These are phyloP conservation scores for Melampsora medusae DNA, from an alignment of 1,284 basidiomycete genomes.

Conservation along the genomic window DNA sequence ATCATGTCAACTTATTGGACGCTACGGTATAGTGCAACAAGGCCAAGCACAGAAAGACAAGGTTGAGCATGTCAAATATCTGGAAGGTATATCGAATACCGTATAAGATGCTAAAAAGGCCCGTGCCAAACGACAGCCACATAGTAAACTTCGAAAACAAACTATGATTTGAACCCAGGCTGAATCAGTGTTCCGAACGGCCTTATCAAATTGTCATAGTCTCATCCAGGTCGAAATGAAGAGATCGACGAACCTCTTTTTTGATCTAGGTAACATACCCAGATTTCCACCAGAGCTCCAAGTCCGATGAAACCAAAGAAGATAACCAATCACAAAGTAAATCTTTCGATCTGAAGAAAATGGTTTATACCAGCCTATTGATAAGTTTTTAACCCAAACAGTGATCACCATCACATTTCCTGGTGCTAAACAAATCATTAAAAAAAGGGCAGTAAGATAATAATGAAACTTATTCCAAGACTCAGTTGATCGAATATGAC, in stretches of 20 bases:
- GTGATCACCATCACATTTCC: constrained; percentile 73
- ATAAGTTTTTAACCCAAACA: constrained; percentile 79
- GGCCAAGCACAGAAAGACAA: constrained; percentile 1
- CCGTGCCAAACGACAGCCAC: constrained; percentile 19
- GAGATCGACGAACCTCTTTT: not conserved
- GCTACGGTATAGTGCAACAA: not conserved
- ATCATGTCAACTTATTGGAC: not conserved
- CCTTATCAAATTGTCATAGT: not conserved
- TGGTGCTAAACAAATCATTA: constrained; percentile 81
- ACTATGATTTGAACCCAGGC: not conserved
- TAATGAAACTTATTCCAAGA: constrained; percentile 46
- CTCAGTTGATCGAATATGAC: not conserved
- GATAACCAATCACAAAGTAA: constrained; percentile 51
- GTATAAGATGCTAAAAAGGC: constrained; percentile 7
- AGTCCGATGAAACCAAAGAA: constrained; percentile 51
- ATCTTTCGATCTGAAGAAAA: constrained; percentile 56
- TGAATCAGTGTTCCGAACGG: not conserved
- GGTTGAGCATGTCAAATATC: constrained; percentile 3
- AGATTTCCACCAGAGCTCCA: not conserved
- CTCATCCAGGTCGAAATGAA: not conserved
- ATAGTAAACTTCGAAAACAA: not conserved
- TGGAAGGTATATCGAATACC: constrained; percentile 13
- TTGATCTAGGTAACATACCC: not conserved
- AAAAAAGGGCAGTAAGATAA: constrained; percentile 64
- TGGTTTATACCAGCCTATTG: constrained; percentile 53